Conservation (phyloP, 441 rosid species). For the Dalechampia spathulata region DNA sequence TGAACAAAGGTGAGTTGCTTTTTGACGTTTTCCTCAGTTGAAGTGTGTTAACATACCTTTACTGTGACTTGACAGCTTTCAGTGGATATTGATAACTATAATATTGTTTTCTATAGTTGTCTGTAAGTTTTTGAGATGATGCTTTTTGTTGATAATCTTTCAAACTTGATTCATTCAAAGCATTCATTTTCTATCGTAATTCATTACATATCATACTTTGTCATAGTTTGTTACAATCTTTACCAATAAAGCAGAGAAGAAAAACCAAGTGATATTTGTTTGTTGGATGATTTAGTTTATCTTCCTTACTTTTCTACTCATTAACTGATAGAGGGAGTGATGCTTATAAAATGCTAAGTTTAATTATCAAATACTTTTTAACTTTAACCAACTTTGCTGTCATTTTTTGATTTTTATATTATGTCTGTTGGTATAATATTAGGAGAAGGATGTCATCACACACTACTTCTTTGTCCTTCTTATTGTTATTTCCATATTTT, state of each 20-base stretch:
- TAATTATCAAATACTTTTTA: no score
- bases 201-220: background rate
- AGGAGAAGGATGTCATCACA: background rate
- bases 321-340: no score
- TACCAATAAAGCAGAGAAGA: background rate
- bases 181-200: no score
- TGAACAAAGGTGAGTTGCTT: conserved; percentile 32
- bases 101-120: background rate
- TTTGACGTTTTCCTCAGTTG: conserved; percentile 10
- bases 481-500: background rate
- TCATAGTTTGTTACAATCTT: background rate
- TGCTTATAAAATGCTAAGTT: background rate
- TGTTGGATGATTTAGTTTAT: background rate
- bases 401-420: background rate
- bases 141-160: no score
- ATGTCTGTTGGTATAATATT: background rate
- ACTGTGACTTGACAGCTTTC: no score
- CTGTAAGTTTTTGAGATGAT: background rate
- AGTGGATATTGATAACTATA: no score
- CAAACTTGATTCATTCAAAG: no score
- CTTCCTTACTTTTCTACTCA: no score
- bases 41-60: no score
- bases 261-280: background rate
- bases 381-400: background rate
- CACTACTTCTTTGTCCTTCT: background rate